A percentile compares a stretch with the other conserved stretches of the same genome.
phyloP scores from a whole-genome alignment of 2,329 filamentous ascomycete genomes.

The Diaporthe vexans region DNA sequence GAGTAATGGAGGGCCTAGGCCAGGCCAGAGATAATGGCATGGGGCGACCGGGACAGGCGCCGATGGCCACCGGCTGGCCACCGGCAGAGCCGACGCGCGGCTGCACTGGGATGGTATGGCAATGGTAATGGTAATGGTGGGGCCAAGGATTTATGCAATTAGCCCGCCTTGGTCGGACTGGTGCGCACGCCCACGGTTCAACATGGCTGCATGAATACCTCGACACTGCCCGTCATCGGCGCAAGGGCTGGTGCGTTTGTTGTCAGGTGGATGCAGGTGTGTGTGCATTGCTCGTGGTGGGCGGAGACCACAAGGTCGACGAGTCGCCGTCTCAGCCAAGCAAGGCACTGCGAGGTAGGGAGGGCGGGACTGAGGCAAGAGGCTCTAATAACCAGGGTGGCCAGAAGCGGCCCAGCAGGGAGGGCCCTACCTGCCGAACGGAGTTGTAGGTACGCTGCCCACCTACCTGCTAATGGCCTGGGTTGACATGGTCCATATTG shows the following conservation, averaged over 20 bases:
- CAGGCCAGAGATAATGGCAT: background rate
- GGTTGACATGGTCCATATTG: no score
- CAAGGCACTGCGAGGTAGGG: background rate
- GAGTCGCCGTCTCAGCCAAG: conserved; percentile 18
- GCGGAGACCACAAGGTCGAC: background rate
- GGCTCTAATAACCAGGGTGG: background rate
- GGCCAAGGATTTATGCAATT: background rate
- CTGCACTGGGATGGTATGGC: background rate
- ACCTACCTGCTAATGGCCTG: no score
- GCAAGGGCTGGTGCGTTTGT: conserved; percentile 1
- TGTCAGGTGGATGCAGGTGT: background rate
- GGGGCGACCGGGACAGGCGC: background rate
- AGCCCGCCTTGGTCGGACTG: background rate
- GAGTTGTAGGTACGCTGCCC: no score
- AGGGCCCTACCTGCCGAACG: background rate
- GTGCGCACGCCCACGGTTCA: background rate
- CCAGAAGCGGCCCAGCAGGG: background rate
- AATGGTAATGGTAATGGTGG: background rate
- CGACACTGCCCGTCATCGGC: background rate
- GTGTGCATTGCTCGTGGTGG: background rate
- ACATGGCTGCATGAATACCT: background rate
- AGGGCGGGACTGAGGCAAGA: background rate
- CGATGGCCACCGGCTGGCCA: conserved; percentile 16
- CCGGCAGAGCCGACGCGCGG: conserved; percentile 4
- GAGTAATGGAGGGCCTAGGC: background rate